A percentile compares a stretch with the other conserved stretches of the same genome.
These are phyloP conservation scores for Infundibulicybe gibba DNA, from an alignment of 768 basidiomycete genomes.

Conservation along the genomic window DNA sequence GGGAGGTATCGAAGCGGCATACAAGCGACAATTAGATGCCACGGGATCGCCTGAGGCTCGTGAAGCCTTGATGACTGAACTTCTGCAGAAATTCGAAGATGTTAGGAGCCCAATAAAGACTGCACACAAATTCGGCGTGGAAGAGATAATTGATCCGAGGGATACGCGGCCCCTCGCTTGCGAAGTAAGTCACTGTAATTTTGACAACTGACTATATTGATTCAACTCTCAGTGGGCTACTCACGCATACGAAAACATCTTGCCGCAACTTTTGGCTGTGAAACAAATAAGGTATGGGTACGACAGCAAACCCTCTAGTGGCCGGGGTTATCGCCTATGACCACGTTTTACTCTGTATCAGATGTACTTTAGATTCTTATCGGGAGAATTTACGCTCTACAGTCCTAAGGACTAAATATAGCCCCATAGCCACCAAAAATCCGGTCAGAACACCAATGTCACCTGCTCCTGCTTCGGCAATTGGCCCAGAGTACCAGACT, in stretches of 20 bases:
- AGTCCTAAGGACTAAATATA: slow-evolving; percentile 46
- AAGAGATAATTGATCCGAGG: slow-evolving; percentile 38
- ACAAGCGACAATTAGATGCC: slow-evolving; percentile 33
- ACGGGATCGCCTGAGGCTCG: slow-evolving; percentile 24
- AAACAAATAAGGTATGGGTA: slow-evolving; percentile 23
- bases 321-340: slow-evolving; percentile 20
- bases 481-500: slow-evolving; percentile 67
- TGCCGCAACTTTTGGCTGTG: slow-evolving; percentile 27
- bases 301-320: slow-evolving; percentile 25
- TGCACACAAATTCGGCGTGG: slow-evolving; percentile 33
- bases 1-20: slow-evolving; percentile 38
- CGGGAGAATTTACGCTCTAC: slow-evolving; percentile 23
- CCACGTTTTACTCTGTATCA: neutral
- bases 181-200: slow-evolving; percentile 21
- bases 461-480: slow-evolving; percentile 54
- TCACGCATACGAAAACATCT: slow-evolving; percentile 26
- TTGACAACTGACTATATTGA: neutral
- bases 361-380: neutral
- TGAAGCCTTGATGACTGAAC: slow-evolving; percentile 28
- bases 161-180: slow-evolving; percentile 32
- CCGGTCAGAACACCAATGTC: slow-evolving; percentile 73
- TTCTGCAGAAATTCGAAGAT: slow-evolving; percentile 30
- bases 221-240: slow-evolving; percentile 25
- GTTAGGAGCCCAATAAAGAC: slow-evolving; percentile 34
- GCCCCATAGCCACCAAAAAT: slow-evolving; percentile 37